These are phyloP conservation scores for Malassezia brasiliensis DNA, from an alignment of 1,284 basidiomycete species.

Conservation along the genomic window DNA sequence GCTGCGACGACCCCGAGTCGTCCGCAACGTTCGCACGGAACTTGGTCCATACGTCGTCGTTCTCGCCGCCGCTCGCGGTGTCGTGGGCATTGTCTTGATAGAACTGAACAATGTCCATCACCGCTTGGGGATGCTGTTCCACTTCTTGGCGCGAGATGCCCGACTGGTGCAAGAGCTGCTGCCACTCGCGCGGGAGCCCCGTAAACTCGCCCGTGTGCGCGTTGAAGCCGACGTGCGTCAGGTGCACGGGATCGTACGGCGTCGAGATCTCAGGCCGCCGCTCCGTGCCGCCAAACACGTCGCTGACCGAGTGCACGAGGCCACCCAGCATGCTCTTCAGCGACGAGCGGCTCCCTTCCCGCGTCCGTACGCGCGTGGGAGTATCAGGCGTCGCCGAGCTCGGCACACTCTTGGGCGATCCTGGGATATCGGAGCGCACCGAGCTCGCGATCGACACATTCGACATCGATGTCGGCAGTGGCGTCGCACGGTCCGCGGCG, in stretches of 20 bases:
- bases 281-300: conserved; percentile 58
- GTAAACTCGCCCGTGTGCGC: conserved; percentile 86
- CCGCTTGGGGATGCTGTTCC: conserved; percentile 93
- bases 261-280: conserved; percentile 91
- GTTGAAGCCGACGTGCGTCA: conserved; percentile 98
- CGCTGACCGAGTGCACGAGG: conserved; percentile 48
- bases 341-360: conserved; percentile 6
- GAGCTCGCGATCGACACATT: conserved; percentile 1
- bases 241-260: conserved; percentile 95
- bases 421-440: neutral
- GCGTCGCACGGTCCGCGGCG: neutral
- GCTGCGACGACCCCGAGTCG: conserved; percentile 1
- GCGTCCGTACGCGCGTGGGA: neutral
- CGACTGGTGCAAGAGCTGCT: conserved; percentile 87
- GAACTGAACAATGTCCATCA: conserved; percentile 98
- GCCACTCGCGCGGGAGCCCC: conserved; percentile 97
- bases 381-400: neutral
- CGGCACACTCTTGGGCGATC: neutral
- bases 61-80: conserved; percentile 20
- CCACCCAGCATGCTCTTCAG: conserved; percentile 49
- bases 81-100: conserved; percentile 63
- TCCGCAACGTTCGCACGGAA: conserved; percentile 32
- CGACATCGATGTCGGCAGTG: neutral
- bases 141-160: conserved; percentile 91
- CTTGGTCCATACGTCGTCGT: conserved; percentile 48